Evolutionary conservation across 805 yeast species (phyloP).

Genomic region (Lipomyces anomalus): DNA sequence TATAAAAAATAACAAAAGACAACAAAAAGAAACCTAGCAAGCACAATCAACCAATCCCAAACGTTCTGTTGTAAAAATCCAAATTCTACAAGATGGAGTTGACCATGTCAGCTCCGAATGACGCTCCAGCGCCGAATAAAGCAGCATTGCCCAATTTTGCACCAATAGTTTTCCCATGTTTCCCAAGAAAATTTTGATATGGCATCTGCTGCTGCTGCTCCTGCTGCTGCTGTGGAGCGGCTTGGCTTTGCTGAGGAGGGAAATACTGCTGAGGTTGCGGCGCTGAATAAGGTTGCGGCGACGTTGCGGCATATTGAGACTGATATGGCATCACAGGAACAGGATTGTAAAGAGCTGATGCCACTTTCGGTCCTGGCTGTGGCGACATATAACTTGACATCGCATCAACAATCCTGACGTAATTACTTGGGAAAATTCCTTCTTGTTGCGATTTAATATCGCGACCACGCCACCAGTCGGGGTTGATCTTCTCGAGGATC

Average conservation of each 20-base stretch:
- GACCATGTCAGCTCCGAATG: constrained; percentile 78
- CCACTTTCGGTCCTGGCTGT: constrained; percentile 5
- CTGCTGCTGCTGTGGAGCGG: constrained; percentile 25
- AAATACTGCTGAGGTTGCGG: constrained; percentile 4
- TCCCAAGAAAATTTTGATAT: constrained; percentile 25
- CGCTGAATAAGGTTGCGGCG: constrained; percentile 7
- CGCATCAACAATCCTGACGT: constrained; percentile 48
- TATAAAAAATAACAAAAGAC: constrained; percentile 3
- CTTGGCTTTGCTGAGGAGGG: constrained; percentile 17
- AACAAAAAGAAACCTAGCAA: too few relatives aligned
- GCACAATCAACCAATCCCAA: too few relatives aligned
- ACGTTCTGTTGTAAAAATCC: too few relatives aligned
- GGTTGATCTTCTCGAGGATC: constrained; percentile 65
- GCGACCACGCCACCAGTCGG: constrained; percentile 89
- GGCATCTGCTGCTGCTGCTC: constrained; percentile 24
- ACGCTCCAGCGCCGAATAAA: constrained; percentile 94
- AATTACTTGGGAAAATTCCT: constrained; percentile 89
- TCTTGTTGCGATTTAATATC: constrained; percentile 40
- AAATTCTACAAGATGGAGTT: constrained; percentile 64
- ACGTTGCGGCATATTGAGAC: constrained; percentile 10
- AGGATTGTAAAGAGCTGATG: not conserved
- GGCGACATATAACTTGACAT: constrained; percentile 20
- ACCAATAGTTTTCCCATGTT: constrained; percentile 52
- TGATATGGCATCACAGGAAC: constrained; percentile 5
- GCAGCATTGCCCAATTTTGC: constrained; percentile 87